phyloP scores from a whole-genome alignment of 257 asterid species.

The Verbena officinalis region DNA sequence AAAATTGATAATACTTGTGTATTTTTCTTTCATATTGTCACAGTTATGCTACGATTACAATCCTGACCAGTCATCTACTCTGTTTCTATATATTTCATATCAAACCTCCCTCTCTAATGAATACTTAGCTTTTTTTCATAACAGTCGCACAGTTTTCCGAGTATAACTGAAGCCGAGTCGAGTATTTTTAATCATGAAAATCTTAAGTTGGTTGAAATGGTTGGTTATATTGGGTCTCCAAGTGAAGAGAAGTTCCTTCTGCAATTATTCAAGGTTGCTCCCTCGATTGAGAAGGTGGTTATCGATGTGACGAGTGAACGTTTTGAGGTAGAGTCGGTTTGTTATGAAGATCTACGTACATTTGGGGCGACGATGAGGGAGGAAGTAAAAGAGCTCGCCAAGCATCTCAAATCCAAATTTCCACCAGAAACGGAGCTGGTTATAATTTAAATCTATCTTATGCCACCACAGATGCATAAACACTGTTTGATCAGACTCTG shows the following conservation, averaged over 20 bases:
- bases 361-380: too few species aligned
- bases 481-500: too few species aligned
- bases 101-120: too few species aligned
- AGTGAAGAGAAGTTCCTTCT: background rate
- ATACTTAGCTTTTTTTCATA: background rate
- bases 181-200: background rate
- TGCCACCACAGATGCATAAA: too few species aligned
- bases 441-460: too few species aligned
- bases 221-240: background rate
- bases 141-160: background rate
- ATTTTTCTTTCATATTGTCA: background rate
- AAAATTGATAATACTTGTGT: too few species aligned
- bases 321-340: background rate
- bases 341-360: background rate
- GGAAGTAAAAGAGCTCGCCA: too few species aligned
- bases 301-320: background rate
- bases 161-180: background rate
- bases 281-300: background rate
- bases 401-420: too few species aligned
- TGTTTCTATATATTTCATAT: too few species aligned
- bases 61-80: background rate
- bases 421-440: too few species aligned
- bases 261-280: background rate
- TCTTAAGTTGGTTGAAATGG: constrained; percentile 1
- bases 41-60: background rate